These are phyloP conservation scores for Huntiella moniliformis DNA, from an alignment of 2,329 filamentous ascomycete genomes.

Conservation along the genomic window DNA sequence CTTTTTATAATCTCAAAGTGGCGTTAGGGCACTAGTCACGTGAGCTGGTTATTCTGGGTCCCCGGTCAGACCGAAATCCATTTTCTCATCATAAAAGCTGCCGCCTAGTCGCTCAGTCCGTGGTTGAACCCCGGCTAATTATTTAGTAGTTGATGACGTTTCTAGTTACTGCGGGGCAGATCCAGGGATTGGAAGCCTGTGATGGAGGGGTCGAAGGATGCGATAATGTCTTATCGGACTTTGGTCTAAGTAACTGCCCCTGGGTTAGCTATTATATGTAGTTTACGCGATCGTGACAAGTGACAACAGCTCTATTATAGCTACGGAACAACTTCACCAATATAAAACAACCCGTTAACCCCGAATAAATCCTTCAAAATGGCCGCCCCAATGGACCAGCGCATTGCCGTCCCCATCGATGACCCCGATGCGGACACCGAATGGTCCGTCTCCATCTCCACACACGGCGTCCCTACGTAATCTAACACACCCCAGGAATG, in stretches of 20 bases:
- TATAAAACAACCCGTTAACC: background rate
- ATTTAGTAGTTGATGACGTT: too few species aligned
- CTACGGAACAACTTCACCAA: background rate
- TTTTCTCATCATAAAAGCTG: too few species aligned
- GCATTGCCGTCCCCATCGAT: constrained; percentile 68
- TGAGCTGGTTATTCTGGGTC: background rate
- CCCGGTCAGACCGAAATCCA: too few species aligned
- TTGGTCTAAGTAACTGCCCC: too few species aligned
- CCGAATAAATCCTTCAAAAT: constrained; percentile 20
- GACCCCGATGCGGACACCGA: constrained; percentile 95
- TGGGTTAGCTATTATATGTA: too few species aligned
- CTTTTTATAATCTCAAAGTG: constrained; percentile 6
- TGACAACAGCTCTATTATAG: background rate
- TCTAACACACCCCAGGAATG: constrained; percentile 49
- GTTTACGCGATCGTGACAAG: background rate
- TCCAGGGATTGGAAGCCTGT: background rate
- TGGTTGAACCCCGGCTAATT: too few species aligned
- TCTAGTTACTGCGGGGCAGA: too few species aligned
- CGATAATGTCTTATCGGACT: constrained; percentile 1
- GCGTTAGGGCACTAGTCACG: constrained; percentile 9
- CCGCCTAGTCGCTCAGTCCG: too few species aligned
- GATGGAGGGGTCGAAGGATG: constrained; percentile 3
- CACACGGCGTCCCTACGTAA: background rate
- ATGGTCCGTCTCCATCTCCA: constrained; percentile 40
- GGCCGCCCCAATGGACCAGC: constrained; percentile 43